These are phyloP conservation scores for Anisodus tanguticus DNA, from an alignment of 257 asterid genomes.

Conservation along the genomic window DNA sequence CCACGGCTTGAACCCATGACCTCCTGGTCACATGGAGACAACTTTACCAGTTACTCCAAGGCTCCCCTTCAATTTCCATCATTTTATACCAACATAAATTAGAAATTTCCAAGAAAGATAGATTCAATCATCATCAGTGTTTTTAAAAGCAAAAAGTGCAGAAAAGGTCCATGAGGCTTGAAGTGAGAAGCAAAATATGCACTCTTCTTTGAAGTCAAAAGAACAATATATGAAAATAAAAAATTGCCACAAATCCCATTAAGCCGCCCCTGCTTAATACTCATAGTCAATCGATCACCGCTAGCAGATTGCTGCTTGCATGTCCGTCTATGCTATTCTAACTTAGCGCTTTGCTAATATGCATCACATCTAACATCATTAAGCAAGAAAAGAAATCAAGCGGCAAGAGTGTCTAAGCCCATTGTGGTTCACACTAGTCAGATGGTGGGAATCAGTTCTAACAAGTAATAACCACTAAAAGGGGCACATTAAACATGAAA, in stretches of 20 bases:
- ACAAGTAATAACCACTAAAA: background rate
- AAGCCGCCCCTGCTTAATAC: background rate
- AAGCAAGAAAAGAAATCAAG: background rate
- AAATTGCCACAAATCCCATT: background rate
- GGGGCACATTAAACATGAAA: slow-evolving; percentile 9
- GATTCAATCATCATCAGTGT: background rate
- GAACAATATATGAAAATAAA: background rate
- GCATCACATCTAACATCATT: background rate
- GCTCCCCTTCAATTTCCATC: background rate
- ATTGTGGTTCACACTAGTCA: background rate
- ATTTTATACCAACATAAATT: background rate
- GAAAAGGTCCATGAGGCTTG: background rate
- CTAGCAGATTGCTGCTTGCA: background rate
- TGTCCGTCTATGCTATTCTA: background rate
- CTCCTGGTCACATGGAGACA: too few species aligned
- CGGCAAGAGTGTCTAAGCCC: background rate
- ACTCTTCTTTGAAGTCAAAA: background rate
- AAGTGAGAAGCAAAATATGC: background rate
- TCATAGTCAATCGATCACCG: background rate
- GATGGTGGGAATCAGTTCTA: background rate
- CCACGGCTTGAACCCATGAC: too few species aligned
- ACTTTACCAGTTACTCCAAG: too few species aligned
- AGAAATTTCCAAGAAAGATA: background rate
- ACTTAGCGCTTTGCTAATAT: background rate
- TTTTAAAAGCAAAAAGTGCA: background rate